phyloP scores from a whole-genome alignment of 2,329 filamentous ascomycete genomes.

The Canariomyces notabilis region DNA sequence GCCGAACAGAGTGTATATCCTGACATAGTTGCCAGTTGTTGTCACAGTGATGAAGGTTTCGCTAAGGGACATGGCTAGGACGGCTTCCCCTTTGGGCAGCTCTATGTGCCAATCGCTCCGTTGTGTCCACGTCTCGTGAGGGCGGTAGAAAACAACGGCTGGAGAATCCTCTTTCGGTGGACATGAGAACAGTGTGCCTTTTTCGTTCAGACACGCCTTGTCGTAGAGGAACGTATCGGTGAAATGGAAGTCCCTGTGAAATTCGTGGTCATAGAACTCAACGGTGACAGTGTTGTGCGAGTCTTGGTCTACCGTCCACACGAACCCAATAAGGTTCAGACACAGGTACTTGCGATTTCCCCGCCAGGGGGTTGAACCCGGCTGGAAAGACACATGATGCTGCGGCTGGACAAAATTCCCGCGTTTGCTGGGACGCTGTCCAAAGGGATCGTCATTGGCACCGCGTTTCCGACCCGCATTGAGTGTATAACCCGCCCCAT shows the following conservation, averaged over 20 bases:
- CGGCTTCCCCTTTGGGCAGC: conserved; percentile 79
- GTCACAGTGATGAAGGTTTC: conserved; percentile 87
- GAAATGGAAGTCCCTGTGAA: conserved; percentile 92
- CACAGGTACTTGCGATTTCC: conserved; percentile 91
- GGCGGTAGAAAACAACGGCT: conserved; percentile 88
- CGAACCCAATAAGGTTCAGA: conserved; percentile 86
- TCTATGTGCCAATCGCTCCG: conserved; percentile 85
- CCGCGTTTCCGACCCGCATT: conserved; percentile 47
- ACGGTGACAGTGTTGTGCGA: conserved; percentile 90
- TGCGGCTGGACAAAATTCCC: conserved; percentile 52
- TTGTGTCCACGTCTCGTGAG: conserved; percentile 94
- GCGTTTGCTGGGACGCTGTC: conserved; percentile 44
- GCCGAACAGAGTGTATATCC: conserved; percentile 89
- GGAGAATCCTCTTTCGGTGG: conserved; percentile 61
- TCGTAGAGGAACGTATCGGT: conserved; percentile 95
- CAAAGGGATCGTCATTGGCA: conserved; percentile 48
- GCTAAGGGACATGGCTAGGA: conserved; percentile 84
- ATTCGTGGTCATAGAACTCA: conserved; percentile 93
- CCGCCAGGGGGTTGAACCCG: conserved; percentile 91
- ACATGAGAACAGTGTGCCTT: conserved; percentile 80
- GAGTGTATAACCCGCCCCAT: conserved; percentile 81
- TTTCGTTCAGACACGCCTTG: conserved; percentile 85
- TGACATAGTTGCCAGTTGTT: conserved; percentile 81
- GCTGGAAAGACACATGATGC: conserved; percentile 82
- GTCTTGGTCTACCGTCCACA: conserved; percentile 96